phyloP scores from a whole-genome alignment of 2,329 filamentous ascomycete genomes.

The Karstenula rhodostoma region DNA sequence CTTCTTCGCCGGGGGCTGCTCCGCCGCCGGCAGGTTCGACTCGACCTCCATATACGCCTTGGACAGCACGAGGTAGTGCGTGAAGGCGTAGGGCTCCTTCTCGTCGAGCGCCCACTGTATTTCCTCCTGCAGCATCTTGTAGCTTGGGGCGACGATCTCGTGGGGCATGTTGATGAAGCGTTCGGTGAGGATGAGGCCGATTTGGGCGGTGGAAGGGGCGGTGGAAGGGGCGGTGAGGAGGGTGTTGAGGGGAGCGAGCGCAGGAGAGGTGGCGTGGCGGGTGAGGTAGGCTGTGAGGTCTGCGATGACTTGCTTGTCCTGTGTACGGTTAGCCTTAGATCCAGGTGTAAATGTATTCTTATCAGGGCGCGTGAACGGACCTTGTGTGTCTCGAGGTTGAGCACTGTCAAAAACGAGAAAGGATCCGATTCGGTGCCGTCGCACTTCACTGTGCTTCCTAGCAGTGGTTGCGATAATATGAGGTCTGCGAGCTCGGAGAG shows the following conservation, averaged over 20 bases:
- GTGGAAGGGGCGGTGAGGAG: slow-evolving; percentile 48
- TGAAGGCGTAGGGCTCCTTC: slow-evolving; percentile 90
- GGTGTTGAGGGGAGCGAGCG: slow-evolving; percentile 58
- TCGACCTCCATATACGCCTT: slow-evolving; percentile 92
- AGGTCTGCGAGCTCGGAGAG: slow-evolving; percentile 86
- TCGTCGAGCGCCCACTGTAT: slow-evolving; percentile 87
- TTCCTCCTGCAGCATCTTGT: slow-evolving; percentile 92
- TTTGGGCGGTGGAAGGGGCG: slow-evolving; percentile 56
- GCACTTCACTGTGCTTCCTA: slow-evolving; percentile 97
- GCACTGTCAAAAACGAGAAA: slow-evolving; percentile 87
- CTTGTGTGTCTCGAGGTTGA: slow-evolving; percentile 81
- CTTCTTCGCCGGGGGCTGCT: slow-evolving; percentile 53
- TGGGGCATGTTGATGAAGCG: slow-evolving; percentile 96
- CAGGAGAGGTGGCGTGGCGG: slow-evolving; percentile 61
- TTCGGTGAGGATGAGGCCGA: slow-evolving; percentile 90
- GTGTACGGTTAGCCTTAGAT: slow-evolving; percentile 10
- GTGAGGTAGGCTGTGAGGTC: slow-evolving; percentile 76
- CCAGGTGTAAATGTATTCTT: background rate
- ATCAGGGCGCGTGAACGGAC: slow-evolving; percentile 40
- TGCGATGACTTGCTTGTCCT: slow-evolving; percentile 75
- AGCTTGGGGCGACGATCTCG: slow-evolving; percentile 91
- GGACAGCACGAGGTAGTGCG: slow-evolving; percentile 89
- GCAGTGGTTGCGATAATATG: slow-evolving; percentile 82
- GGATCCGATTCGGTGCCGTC: slow-evolving; percentile 92
- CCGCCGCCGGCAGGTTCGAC: slow-evolving; percentile 72